A percentile compares a stretch with the other conserved stretches of the same genome.
These are phyloP conservation scores for Yarrowia keelungensis DNA, from an alignment of 805 yeast genomes.

Conservation along the genomic window DNA sequence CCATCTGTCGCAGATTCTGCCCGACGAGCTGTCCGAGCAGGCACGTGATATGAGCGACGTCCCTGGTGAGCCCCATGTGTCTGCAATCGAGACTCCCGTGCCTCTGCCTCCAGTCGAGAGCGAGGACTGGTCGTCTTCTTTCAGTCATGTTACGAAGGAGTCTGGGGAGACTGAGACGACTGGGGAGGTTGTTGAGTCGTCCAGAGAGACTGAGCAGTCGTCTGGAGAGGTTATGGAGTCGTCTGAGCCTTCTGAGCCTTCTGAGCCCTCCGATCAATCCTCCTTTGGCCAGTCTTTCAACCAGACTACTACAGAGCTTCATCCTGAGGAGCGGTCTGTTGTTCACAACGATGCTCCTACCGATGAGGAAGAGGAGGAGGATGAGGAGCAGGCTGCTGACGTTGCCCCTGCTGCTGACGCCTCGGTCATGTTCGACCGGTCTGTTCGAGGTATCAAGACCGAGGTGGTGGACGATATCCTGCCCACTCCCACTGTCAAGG, in stretches of 20 bases:
- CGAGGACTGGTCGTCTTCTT: slow-evolving; percentile 19
- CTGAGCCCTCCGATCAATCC: background rate
- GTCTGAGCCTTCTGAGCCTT: too few relatives aligned
- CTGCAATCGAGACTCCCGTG: slow-evolving; percentile 19
- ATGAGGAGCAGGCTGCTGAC: background rate
- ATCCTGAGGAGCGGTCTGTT: slow-evolving; percentile 8
- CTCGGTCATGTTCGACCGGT: slow-evolving; percentile 18
- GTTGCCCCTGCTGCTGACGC: background rate
- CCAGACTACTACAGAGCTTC: slow-evolving; percentile 25
- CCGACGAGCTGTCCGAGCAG: slow-evolving; percentile 25
- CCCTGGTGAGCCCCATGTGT: slow-evolving; percentile 15
- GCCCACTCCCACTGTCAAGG: background rate
- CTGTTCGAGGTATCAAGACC: slow-evolving; percentile 8
- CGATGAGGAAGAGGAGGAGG: slow-evolving; percentile 12
- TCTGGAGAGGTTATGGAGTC: too few relatives aligned
- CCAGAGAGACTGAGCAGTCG: too few relatives aligned
- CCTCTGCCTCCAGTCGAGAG: slow-evolving; percentile 16
- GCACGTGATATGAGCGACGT: slow-evolving; percentile 25
- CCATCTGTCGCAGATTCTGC: slow-evolving; percentile 19
- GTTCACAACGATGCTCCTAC: slow-evolving; percentile 29
- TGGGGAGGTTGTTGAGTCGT: too few relatives aligned
- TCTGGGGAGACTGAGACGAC: too few relatives aligned
- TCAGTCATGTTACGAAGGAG: background rate
- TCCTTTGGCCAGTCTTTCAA: slow-evolving; percentile 19
- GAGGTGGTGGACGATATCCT: background rate